Percentiles rank a stretch among this genome's conserved stretches.
Conservation (phyloP, 805 yeast species). For the Wickerhamiella azymoides region DNA sequence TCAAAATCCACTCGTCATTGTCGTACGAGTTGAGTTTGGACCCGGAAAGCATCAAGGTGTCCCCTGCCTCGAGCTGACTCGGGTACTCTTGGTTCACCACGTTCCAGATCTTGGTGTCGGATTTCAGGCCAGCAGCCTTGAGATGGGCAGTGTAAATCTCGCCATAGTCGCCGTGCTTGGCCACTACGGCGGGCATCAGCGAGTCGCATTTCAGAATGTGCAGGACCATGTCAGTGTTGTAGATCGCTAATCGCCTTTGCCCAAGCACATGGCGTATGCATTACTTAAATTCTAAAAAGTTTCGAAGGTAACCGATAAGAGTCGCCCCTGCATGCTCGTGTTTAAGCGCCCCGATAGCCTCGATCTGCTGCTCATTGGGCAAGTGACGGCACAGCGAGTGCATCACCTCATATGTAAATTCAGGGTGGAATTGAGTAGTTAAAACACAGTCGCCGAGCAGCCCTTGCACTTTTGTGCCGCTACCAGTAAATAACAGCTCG, state of each 20-base stretch:
- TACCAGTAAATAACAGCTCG: slow-evolving; percentile 27
- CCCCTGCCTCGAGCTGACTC: slow-evolving; percentile 12
- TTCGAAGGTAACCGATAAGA: neutral
- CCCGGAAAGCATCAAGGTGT: slow-evolving; percentile 28
- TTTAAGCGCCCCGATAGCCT: neutral
- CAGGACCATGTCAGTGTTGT: slow-evolving; percentile 11
- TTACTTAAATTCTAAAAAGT: no score
- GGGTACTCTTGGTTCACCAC: slow-evolving; percentile 23
- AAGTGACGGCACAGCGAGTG: neutral
- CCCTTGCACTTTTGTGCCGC: slow-evolving; percentile 23
- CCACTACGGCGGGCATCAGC: slow-evolving; percentile 19
- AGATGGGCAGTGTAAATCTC: slow-evolving; percentile 22
- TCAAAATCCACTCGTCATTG: slow-evolving; percentile 25
- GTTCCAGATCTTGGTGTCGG: slow-evolving; percentile 17
- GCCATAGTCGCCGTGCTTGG: slow-evolving; percentile 24
- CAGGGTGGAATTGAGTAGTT: slow-evolving; percentile 86
- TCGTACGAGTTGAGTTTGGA: slow-evolving; percentile 26
- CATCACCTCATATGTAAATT: slow-evolving; percentile 34
- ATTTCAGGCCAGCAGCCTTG: slow-evolving; percentile 18
- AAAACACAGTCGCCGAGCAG: slow-evolving; percentile 36
- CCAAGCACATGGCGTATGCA: no score
- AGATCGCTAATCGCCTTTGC: no score
- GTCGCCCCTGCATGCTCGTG: neutral
- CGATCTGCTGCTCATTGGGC: neutral
- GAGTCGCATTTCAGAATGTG: slow-evolving; percentile 28